Base-by-base conservation (phyloP, 352 stramenopile species). In the Globisporangium cystogenes region DNA sequence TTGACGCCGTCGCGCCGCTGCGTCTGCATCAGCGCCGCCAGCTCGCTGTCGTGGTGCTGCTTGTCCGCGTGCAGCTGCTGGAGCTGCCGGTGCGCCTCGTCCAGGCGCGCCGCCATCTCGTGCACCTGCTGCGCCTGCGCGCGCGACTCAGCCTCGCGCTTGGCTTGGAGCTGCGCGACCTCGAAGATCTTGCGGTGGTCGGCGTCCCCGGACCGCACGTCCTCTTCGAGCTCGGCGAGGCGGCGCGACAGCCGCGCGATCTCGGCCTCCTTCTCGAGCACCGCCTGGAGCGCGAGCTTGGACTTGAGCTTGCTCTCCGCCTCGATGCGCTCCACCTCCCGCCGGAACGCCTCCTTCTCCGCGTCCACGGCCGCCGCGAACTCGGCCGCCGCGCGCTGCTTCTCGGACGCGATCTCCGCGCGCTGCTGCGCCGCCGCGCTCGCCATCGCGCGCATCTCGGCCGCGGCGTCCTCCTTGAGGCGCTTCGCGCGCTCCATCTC, bases 141-240 rank as follows among this genome's bases (percentile, higher is more conserved):
- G 16, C 82, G 70, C 33, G 74, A 63, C 29, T 89, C 75, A 14
- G 77, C 76, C 29, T 95, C 86, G 7, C 86, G 74, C 26, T 84
- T 91, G 5, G 86, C 86, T 60, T 96, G 86, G 40, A 93, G 63
- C 55, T 91, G 79, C 0, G 86, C 86, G 45, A 93, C 83, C 50
- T 94, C 83, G 43, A 96, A 82, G 43, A 96, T 96, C 50, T 91
- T 91, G 36, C 86, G 83, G 57, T 93, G 82, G 49, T 91, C 86
- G 1, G 84, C 81, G 37, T 87, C 84, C 20, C 86, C 86, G 2
- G 77, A 89, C 3, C 82, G 81, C 46, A 94, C 84, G 36, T 96
- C 86, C 59, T 94, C 82, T 56, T 96, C 83, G 16, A 96, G 45
- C 43, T 90, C 74, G 2, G 66, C 50, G 7, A 94, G 72, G 18